A percentile compares a stretch with the other conserved stretches of the same genome.
Evolutionary conservation across 2,329 filamentous ascomycete genomes (phyloP).

Genomic region (Neurospora sp.): DNA sequence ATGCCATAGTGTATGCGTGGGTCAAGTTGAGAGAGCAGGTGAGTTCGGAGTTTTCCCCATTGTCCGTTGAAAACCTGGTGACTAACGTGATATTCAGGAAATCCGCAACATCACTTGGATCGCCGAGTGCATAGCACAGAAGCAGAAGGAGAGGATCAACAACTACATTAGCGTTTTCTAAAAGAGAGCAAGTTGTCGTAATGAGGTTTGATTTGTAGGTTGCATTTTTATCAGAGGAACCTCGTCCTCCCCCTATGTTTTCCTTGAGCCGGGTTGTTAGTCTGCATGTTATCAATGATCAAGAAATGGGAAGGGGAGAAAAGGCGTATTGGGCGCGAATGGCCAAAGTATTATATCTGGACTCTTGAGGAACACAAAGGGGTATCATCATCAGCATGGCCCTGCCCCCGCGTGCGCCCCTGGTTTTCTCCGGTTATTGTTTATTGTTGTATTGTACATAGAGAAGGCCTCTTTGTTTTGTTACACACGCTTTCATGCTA

Average conservation of each 20-base stretch:
- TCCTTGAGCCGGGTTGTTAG: not conserved
- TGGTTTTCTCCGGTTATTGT: conserved; percentile 6
- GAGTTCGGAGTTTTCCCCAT: conserved; percentile 24
- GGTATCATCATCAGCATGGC: conserved; percentile 2
- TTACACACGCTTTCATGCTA: conserved; percentile 10
- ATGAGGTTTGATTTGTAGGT: not conserved
- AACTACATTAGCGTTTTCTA: conserved; percentile 99
- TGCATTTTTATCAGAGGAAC: not conserved
- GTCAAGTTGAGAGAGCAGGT: conserved; percentile 97
- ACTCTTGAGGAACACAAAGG: conserved; percentile 3
- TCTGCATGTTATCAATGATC: conserved; percentile 5
- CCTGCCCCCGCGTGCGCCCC: not conserved
- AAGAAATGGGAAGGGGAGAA: conserved; percentile 1
- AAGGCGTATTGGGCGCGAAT: not conserved
- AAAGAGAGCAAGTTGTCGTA: conserved; percentile 14
- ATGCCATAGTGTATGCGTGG: conserved; percentile 93
- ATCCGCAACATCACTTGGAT: conserved; percentile 99
- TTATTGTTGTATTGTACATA: conserved; percentile 38
- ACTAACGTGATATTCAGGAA: conserved; percentile 53
- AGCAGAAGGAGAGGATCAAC: conserved; percentile 96
- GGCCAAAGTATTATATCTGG: conserved; percentile 1
- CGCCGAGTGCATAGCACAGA: conserved; percentile 97
- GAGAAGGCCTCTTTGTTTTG: conserved; percentile 29
- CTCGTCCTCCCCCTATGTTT: not conserved
- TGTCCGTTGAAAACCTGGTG: not conserved